Conservation (phyloP, 495 filamentous ascomycete species). For the Penicillium goetzii region DNA sequence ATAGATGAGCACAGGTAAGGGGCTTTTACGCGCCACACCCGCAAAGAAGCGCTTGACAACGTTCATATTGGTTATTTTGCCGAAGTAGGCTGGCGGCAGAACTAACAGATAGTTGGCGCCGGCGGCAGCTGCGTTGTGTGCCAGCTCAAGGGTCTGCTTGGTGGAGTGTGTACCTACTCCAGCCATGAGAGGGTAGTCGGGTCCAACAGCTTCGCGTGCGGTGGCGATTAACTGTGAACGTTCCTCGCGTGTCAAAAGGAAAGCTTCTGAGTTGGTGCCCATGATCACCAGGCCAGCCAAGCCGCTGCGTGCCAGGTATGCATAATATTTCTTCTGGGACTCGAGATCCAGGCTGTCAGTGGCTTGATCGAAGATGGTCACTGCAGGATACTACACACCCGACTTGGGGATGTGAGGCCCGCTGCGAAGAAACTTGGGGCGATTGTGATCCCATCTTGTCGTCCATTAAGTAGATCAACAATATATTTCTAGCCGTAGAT, state of each 20-base stretch:
- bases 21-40: conserved; percentile 53
- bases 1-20: conserved; percentile 65
- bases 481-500: not conserved
- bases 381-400: conserved; percentile 45
- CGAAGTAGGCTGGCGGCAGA: conserved; percentile 66
- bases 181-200: conserved; percentile 61
- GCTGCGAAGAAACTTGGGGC: not conserved
- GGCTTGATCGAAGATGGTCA: conserved; percentile 56
- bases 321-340: conserved; percentile 55
- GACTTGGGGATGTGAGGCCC: conserved; percentile 11
- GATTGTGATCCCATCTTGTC: conserved; percentile 4
- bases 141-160: conserved; percentile 61
- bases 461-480: not conserved
- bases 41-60: conserved; percentile 64
- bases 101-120: conserved; percentile 64
- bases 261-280: conserved; percentile 68
- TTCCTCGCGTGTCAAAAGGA: conserved; percentile 64
- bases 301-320: conserved; percentile 56
- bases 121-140: conserved; percentile 57
- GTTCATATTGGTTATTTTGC: conserved; percentile 56
- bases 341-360: conserved; percentile 55
- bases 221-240: conserved; percentile 52
- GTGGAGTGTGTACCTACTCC: conserved; percentile 67
- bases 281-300: conserved; percentile 62
- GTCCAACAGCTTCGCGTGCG: conserved; percentile 55